Percentiles rank a stretch among this genome's conserved stretches.
phyloP scores from a whole-genome alignment of 1,284 basidiomycete species.

The Moesziomyces sp. region DNA sequence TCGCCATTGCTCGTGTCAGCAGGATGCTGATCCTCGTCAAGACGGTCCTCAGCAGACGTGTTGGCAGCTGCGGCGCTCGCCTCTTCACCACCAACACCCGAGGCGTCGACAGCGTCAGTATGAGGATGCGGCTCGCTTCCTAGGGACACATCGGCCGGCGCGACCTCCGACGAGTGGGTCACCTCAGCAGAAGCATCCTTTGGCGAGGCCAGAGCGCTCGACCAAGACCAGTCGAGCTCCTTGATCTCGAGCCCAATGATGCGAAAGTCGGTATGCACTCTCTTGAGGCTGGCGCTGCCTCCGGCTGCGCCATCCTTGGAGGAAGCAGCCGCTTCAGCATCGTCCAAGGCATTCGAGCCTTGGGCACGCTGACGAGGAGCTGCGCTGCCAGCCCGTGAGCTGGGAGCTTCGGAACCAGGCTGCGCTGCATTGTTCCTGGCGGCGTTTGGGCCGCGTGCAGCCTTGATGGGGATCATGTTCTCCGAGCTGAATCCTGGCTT shows the following conservation, averaged over 20 bases:
- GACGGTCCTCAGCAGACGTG: no score
- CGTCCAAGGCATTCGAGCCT: slow-evolving; percentile 1
- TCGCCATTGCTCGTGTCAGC: no score
- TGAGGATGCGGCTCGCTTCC: not conserved
- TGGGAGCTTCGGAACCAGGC: slow-evolving; percentile 1
- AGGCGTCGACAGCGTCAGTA: not conserved
- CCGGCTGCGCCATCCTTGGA: slow-evolving; percentile 4
- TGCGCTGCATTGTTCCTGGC: slow-evolving; percentile 16
- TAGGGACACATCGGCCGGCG: no score
- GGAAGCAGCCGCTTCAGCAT: slow-evolving; percentile 1
- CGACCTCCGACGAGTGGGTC: no score
- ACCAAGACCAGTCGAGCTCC: slow-evolving; percentile 55
- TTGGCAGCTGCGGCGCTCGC: no score
- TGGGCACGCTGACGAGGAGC: slow-evolving; percentile 3
- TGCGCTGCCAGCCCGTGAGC: not conserved
- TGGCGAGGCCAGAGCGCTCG: slow-evolving; percentile 7
- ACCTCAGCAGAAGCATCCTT: not conserved
- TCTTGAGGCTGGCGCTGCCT: slow-evolving; percentile 12
- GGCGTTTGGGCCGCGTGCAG: slow-evolving; percentile 35
- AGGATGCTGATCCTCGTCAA: no score
- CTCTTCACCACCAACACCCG: not conserved
- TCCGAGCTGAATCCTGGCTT: slow-evolving; percentile 32
- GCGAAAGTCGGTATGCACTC: slow-evolving; percentile 51
- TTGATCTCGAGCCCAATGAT: slow-evolving; percentile 52
- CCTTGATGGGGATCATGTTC: slow-evolving; percentile 37